Evolutionary conservation across 306 rosid species (phyloP).

Genomic region (Sindora glabra): DNA sequence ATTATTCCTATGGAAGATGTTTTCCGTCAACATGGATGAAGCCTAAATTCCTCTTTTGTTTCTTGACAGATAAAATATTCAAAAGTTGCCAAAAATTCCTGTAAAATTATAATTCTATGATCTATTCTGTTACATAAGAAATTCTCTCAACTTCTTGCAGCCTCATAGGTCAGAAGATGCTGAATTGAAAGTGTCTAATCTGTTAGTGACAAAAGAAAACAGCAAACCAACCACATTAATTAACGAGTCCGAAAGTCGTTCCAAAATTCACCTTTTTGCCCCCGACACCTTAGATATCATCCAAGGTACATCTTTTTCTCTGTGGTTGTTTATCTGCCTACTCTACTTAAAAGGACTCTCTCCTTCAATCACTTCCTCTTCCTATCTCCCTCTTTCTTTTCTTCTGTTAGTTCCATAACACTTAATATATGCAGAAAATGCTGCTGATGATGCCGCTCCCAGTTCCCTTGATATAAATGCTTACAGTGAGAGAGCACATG

Average conservation of each 20-base stretch:
- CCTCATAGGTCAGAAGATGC: constrained; percentile 40
- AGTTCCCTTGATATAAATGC: constrained; percentile 23
- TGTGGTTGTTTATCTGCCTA: neutral
- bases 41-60: constrained; percentile 3
- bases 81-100: neutral
- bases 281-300: constrained; percentile 43
- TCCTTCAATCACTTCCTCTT: constrained; percentile 5
- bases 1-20: no score
- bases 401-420: neutral
- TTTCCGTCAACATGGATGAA: no score
- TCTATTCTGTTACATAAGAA: constrained; percentile 22
- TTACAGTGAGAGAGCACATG: constrained; percentile 10
- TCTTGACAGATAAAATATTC: neutral
- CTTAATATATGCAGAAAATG: constrained; percentile 44
- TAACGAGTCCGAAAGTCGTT: constrained; percentile 19
- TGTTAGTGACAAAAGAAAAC: constrained; percentile 27
- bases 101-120: constrained; percentile 10
- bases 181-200: constrained; percentile 22
- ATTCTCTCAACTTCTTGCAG: constrained; percentile 58
- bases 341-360: neutral
- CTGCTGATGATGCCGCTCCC: constrained; percentile 29
- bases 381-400: neutral
- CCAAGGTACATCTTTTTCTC: constrained; percentile 35
- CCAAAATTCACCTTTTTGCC: constrained; percentile 35
- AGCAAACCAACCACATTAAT: constrained; percentile 15